Evolutionary conservation across 768 basidiomycete genomes (phyloP), one percentile per base, ranked within the genome.

Genomic region (Xerocomus brunneocitrinus): DNA sequence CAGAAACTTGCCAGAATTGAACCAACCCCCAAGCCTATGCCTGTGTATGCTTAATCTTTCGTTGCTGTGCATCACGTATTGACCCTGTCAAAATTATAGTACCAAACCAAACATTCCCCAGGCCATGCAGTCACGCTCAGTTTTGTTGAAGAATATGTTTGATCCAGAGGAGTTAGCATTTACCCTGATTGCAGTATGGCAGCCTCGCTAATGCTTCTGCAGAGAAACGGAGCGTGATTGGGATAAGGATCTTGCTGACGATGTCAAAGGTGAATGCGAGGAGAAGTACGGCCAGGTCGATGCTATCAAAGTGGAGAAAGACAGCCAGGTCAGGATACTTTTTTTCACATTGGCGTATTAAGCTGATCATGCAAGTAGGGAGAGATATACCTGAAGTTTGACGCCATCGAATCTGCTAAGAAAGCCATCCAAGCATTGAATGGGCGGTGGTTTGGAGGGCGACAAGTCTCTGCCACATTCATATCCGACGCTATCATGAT

Each of bases 1-100:
- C 92, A 95, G 76, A 99, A 98, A 85, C 91, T 99, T 82, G 94
- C 97, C 71, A 92, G 97, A 78, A 90, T 84, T 74, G 89, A 91
- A 64, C 76, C 81, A 42, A 71, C 84, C 47, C 72, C 80, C 47
- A 77, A 74, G 64, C 78, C 81, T 59, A 77, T 83, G 63, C 80
- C 84, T 25, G 69, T 81, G 89, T 91, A 72, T 58, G 84, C 68
- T 40, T 44, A 45, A 48, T 44, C 39, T 32, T 31, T 51, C 39
- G 4, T 22, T 42, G 34, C 34, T 36, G 39, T 25, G n/a, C 41
- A 24, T 24, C 10, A 25, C 47, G 4, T 42, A 36, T 55, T 67
- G 19, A 67, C 62, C 54, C 39, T 32, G 7, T 44, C 28, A 34
- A 50, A 44, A 58, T 35, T 36, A 34, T 57, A 93, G 90, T 53